Percentiles rank a stretch among this genome's conserved stretches.
Conservation (phyloP, 352 stramenopile species). For the Globisporangium sylvaticum region DNA sequence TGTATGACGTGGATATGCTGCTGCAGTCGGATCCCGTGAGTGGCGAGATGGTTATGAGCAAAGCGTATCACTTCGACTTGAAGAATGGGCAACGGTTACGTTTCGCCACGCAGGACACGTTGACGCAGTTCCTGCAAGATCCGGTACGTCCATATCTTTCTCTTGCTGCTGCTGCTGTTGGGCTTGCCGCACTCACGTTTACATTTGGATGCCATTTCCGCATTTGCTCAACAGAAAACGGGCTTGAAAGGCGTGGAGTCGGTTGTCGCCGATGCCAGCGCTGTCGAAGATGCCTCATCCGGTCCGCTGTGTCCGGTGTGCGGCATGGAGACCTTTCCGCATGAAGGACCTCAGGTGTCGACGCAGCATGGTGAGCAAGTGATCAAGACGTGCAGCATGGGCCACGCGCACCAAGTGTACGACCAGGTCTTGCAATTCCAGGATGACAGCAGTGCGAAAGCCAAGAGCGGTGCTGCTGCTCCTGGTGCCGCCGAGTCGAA, state of each 20-base stretch:
- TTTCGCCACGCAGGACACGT: conserved; percentile 51
- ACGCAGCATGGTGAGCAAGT: conserved; percentile 56
- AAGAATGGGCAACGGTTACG: conserved; percentile 62
- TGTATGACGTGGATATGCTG: neutral
- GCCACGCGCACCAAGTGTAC: conserved; percentile 61
- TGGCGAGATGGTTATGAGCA: conserved; percentile 68
- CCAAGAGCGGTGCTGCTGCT: neutral
- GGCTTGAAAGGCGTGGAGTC: conserved; percentile 43
- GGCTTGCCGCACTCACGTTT: neutral
- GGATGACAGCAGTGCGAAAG: conserved; percentile 10
- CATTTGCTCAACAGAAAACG: conserved; percentile 18
- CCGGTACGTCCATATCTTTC: conserved; percentile 24
- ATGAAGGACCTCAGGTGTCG: conserved; percentile 40
- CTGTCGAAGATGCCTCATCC: conserved; percentile 7
- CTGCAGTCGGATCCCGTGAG: conserved; percentile 54
- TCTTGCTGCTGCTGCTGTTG: neutral
- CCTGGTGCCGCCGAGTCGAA: neutral
- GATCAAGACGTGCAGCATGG: conserved; percentile 69
- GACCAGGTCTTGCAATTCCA: conserved; percentile 44
- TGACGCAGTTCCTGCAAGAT: conserved; percentile 48
- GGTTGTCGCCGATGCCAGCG: conserved; percentile 8
- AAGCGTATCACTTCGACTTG: conserved; percentile 48
- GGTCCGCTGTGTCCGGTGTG: conserved; percentile 59
- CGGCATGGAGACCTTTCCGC: conserved; percentile 56
- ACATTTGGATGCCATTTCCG: neutral